Evolutionary conservation across 495 filamentous ascomycete genomes (phyloP).

Genomic region (Parathielavia hyrcaniae): DNA sequence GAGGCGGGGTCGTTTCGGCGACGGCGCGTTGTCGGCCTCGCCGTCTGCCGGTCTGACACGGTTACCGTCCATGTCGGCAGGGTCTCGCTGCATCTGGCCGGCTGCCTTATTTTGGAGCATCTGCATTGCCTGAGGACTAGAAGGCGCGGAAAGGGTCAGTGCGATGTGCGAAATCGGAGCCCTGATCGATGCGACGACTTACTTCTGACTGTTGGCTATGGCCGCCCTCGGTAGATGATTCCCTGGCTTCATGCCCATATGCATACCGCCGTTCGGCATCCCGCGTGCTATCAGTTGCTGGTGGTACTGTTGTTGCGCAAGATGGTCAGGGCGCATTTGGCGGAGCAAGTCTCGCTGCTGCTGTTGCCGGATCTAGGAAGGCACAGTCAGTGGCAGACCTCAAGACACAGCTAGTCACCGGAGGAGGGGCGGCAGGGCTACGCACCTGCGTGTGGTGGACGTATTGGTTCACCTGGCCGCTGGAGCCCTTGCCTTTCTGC

Average conservation of each 20-base stretch:
- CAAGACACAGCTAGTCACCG: too few relatives aligned
- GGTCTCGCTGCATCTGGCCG: constrained; percentile 76
- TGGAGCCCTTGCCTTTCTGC: constrained; percentile 56
- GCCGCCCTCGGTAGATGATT: constrained; percentile 66
- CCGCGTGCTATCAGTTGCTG: constrained; percentile 46
- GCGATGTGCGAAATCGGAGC: not conserved
- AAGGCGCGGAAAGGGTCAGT: constrained; percentile 34
- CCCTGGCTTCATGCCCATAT: constrained; percentile 44
- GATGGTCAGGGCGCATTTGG: constrained; percentile 55
- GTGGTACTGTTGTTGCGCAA: constrained; percentile 40
- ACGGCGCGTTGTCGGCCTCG: constrained; percentile 79
- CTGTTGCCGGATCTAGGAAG: constrained; percentile 52
- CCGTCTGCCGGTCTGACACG: constrained; percentile 71
- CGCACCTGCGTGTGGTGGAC: constrained; percentile 73
- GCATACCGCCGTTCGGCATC: constrained; percentile 34
- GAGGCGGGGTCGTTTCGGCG: constrained; percentile 86
- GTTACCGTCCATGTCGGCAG: constrained; percentile 81
- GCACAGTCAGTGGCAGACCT: constrained; percentile 18
- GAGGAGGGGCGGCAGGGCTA: not conserved
- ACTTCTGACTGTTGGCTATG: constrained; percentile 73
- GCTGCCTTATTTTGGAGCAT: constrained; percentile 56
- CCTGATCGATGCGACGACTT: constrained; percentile 26
- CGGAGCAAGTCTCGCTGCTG: constrained; percentile 65
- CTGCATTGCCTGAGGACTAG: constrained; percentile 60
- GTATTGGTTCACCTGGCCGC: constrained; percentile 57